Conservation (phyloP, 495 filamentous ascomycete species). For the Chaetomium fimeti region DNA sequence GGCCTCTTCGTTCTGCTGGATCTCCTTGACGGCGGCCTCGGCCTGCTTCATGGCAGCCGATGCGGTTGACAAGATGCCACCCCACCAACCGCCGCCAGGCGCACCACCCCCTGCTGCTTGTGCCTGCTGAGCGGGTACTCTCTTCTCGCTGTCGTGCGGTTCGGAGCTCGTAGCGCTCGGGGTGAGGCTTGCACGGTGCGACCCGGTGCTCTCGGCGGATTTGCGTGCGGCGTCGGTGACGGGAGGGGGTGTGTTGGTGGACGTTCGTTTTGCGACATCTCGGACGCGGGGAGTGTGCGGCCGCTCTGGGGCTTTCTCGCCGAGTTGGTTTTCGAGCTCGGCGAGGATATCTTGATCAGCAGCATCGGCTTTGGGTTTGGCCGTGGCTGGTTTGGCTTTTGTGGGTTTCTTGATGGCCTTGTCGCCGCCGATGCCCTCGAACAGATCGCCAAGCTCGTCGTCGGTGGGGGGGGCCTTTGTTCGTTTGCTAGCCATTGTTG, state of each 20-base stretch:
- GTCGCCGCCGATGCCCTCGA: slow-evolving; percentile 67
- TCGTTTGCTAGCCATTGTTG: slow-evolving; percentile 44
- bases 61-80: slow-evolving; percentile 71
- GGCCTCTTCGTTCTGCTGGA: slow-evolving; percentile 94
- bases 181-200: slow-evolving; percentile 60
- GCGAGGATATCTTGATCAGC: slow-evolving; percentile 71
- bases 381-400: slow-evolving; percentile 47
- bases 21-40: slow-evolving; percentile 88
- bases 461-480: slow-evolving; percentile 58
- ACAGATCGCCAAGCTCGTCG: slow-evolving; percentile 80
- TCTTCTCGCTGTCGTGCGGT: slow-evolving; percentile 54
- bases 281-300: slow-evolving; percentile 80
- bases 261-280: slow-evolving; percentile 59
- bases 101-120: slow-evolving; percentile 38
- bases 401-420: slow-evolving; percentile 44
- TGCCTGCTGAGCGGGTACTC: slow-evolving; percentile 38
- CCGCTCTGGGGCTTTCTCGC: slow-evolving; percentile 63
- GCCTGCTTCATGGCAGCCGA: slow-evolving; percentile 90
- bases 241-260: slow-evolving; percentile 55
- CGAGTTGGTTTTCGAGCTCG: slow-evolving; percentile 75
- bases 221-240: slow-evolving; percentile 57
- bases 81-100: slow-evolving; percentile 74
- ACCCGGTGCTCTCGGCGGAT: slow-evolving; percentile 70
- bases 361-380: slow-evolving; percentile 49
- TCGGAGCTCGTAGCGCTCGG: slow-evolving; percentile 53